Base-by-base conservation (phyloP, 257 asterid genomes). In the Asclepias syriaca region DNA sequence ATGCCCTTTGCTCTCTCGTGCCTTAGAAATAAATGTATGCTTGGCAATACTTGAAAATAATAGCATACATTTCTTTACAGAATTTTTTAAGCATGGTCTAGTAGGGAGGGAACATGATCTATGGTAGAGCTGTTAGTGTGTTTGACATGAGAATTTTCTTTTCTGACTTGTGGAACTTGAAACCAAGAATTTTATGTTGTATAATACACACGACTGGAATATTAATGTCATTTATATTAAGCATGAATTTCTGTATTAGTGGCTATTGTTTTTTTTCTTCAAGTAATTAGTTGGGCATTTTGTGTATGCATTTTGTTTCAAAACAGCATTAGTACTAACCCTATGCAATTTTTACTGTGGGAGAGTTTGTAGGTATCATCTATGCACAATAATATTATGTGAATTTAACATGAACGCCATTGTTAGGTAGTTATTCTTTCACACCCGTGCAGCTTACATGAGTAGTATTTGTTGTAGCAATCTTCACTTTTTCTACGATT, bases 351-450 rank as follows among this genome's bases (percentile, higher is more conserved):
- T 59, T 63, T 37, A 63, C 27, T 37, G 15, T 63, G 50, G 15
- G 27, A 6, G 48, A 37, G 68, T 63, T 29, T 16, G 27, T 37
- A 0, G 18, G 48, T 63, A 22, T 50, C 39, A 37, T 63, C 68
- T 37, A 18, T 37, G 68, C 50, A 37, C 49, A 34, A 4, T 32
- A 64, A 37, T 34, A 34, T 49, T 64, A 8, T 29, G 1, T 64
- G 50, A 64, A 37, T 37, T 64, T 34, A 34, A 34, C 48, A 15
- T 63, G 67, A 64, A 37, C 27, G 29, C 37, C 2, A 14, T 32
- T 37, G 68, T 37, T 61, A 29, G 66, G 66, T 60, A 60, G 66
- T 60, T 59, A 59, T 27, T 34, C 49, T 63, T 63, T 37, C 48
- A 37, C 24, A 34, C 21, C 1, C 63, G 27, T 32, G 5, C 46